Evolutionary conservation across 73 alveolate genomes (phyloP).

Genomic region (Effrenium voratum): DNA sequence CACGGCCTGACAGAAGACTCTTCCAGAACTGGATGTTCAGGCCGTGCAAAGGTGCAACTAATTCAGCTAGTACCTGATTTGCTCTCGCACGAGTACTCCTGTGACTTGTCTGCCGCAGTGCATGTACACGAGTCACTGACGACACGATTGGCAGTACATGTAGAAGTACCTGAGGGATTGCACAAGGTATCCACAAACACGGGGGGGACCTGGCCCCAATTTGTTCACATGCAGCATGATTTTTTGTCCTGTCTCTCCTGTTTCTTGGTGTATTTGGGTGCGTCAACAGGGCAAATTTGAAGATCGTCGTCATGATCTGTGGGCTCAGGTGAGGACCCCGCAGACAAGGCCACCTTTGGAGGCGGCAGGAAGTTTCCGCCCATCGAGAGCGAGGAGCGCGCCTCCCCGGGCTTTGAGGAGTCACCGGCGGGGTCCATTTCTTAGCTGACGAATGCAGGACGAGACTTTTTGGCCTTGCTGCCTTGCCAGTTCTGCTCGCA

Average conservation of each 20-base stretch:
- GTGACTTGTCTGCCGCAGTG: slow-evolving; percentile 29
- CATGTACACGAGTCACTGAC: too few species aligned
- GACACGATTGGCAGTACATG: too few species aligned
- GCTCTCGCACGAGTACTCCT: slow-evolving; percentile 67
- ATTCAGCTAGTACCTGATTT: slow-evolving; percentile 76
- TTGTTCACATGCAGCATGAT: too few species aligned
- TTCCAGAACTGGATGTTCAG: slow-evolving; percentile 93
- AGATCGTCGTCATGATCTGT: too few species aligned
- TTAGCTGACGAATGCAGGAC: neutral
- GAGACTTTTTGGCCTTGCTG: neutral
- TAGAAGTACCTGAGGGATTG: too few species aligned
- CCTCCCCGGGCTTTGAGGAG: slow-evolving; percentile 81
- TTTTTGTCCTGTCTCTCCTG: too few species aligned
- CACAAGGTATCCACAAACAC: too few species aligned
- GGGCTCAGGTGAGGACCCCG: slow-evolving; percentile 42
- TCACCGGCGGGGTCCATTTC: slow-evolving; percentile 65
- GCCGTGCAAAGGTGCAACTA: slow-evolving; percentile 89
- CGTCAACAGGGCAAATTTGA: too few species aligned
- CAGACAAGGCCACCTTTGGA: slow-evolving; percentile 13
- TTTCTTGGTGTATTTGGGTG: too few species aligned
- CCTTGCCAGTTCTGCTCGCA: neutral
- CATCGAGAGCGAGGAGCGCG: slow-evolving; percentile 65
- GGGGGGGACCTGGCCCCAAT: too few species aligned
- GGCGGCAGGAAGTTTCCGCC: slow-evolving; percentile 71
- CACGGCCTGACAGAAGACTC: slow-evolving; percentile 89